Percentiles rank a stretch among this genome's conserved stretches.
Conservation (phyloP, 179 eudicot species). For the Pouteria campechiana region DNA sequence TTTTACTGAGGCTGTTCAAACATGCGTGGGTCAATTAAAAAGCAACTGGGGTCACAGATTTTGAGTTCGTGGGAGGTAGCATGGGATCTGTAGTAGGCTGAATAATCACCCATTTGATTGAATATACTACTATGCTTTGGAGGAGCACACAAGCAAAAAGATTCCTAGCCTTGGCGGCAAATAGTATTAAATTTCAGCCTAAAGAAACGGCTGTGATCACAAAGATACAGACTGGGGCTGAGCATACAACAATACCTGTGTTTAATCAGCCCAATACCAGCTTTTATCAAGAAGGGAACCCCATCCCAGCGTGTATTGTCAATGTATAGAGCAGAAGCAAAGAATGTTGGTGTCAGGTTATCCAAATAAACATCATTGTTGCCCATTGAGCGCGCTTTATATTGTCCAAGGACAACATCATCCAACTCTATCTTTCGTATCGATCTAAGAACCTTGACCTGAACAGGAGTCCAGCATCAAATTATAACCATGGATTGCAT, state of each 20-base stretch:
- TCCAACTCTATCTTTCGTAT: conserved; percentile 14
- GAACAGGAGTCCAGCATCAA: conserved; percentile 4
- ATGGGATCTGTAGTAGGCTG: no score
- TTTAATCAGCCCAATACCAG: conserved; percentile 14
- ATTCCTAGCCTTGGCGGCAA: no score
- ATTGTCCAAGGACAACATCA: conserved; percentile 17
- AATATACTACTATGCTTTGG: no score
- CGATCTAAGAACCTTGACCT: conserved; percentile 27
- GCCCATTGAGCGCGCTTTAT: conserved; percentile 10
- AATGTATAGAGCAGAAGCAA: conserved; percentile 18
- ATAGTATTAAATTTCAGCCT: no score
- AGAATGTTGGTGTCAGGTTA: conserved; percentile 13
- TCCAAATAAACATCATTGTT: conserved; percentile 7
- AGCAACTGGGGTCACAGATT: no score
- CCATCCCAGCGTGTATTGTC: conserved; percentile 26
- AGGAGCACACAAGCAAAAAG: no score
- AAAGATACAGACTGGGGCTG: no score
- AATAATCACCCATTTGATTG: no score
- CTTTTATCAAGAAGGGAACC: conserved; percentile 19
- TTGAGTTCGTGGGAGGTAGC: no score
- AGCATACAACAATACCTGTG: no score
- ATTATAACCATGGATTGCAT: neutral
- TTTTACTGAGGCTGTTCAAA: conserved; percentile 3
- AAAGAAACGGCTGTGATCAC: no score
- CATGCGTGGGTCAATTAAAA: no score